A percentile compares a stretch with the other conserved stretches of the same genome.
Evolutionary conservation across 371 early-diverging fungal species (phyloP).

Genomic region (Mucor sp.): DNA sequence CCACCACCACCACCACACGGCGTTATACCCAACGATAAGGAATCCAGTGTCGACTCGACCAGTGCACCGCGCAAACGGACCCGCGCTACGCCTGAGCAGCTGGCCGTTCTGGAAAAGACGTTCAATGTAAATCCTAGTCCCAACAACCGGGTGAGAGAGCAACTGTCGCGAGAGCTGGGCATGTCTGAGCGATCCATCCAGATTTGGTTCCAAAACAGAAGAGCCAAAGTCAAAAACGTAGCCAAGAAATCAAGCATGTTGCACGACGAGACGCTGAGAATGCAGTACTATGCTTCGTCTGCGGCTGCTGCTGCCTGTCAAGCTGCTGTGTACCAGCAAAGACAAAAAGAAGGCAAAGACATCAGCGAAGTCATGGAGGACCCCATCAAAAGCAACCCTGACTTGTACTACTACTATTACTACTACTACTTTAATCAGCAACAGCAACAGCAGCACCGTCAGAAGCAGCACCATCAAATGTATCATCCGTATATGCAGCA

Average conservation of each 20-base stretch:
- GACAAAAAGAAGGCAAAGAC: conserved; percentile 7
- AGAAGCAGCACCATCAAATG: conserved; percentile 2
- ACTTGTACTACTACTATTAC: conserved; percentile 34
- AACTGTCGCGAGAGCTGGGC: conserved; percentile 76
- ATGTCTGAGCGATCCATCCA: conserved; percentile 93
- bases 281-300: conserved; percentile 30
- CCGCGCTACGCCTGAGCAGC: conserved; percentile 67
- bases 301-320: conserved; percentile 34
- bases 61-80: conserved; percentile 56
- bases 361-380: not conserved
- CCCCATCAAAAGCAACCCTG: conserved; percentile 26
- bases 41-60: not conserved
- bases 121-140: conserved; percentile 68
- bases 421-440: conserved; percentile 34
- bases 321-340: conserved; percentile 22
- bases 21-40: not conserved
- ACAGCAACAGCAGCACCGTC: conserved; percentile 21
- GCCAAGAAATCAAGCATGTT: conserved; percentile 46
- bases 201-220: conserved; percentile 98
- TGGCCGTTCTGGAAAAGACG: conserved; percentile 66
- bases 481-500: not conserved
- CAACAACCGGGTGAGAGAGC: conserved; percentile 75
- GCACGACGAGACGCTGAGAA: conserved; percentile 47
- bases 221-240: conserved; percentile 84
- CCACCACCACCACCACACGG: conserved; percentile 16